Percentiles rank a stretch among this genome's conserved stretches.
Conservation (phyloP, 768 basidiomycete genomes). For the Serendipita sp. region DNA sequence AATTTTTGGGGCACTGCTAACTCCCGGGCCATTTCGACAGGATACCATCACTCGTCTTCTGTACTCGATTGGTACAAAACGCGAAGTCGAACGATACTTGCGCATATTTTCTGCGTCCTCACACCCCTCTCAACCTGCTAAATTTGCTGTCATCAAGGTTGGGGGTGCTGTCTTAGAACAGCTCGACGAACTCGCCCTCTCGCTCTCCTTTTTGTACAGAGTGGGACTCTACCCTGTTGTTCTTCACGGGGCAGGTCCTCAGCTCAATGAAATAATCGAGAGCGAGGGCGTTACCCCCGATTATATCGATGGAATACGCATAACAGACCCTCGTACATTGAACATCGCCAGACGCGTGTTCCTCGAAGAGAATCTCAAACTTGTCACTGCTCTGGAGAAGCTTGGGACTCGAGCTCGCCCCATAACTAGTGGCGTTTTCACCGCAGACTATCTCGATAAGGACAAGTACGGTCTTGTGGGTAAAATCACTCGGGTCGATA, state of each 20-base stretch:
- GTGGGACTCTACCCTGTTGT: constrained; percentile 97
- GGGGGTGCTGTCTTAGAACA: constrained; percentile 91
- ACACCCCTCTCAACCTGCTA: constrained; percentile 75
- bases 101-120: constrained; percentile 95
- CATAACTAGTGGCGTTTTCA: constrained; percentile 95
- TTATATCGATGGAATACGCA: constrained; percentile 94
- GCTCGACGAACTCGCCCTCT: constrained; percentile 84
- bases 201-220: constrained; percentile 89
- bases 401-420: constrained; percentile 94
- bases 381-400: constrained; percentile 82
- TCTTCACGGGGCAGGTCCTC: constrained; percentile 91
- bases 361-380: constrained; percentile 90
- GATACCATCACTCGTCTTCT: constrained; percentile 94
- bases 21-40: constrained; percentile 24
- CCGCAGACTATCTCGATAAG: constrained; percentile 89
- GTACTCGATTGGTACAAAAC: constrained; percentile 92
- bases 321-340: constrained; percentile 95
- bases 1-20: constrained; percentile 18
- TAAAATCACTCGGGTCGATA: constrained; percentile 87
- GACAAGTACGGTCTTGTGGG: constrained; percentile 93
- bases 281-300: constrained; percentile 86
- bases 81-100: constrained; percentile 95
- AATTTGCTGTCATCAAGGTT: constrained; percentile 96
- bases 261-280: constrained; percentile 87
- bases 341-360: constrained; percentile 91